Conservation (phyloP, 1,284 basidiomycete genomes). For the Naganishia albida region DNA sequence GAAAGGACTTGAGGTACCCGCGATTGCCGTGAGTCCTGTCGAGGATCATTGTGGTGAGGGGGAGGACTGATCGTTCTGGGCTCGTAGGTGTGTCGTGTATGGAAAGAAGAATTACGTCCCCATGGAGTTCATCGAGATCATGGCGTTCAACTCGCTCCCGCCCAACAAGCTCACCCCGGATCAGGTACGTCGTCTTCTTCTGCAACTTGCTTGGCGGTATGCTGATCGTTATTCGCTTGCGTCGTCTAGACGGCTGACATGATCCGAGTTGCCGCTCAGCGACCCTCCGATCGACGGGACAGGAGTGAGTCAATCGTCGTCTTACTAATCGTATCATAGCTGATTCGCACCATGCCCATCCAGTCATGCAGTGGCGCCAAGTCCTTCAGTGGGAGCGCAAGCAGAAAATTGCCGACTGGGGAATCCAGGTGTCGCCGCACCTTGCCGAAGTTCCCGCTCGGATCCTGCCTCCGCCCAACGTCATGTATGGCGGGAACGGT, state of each 20-base stretch:
- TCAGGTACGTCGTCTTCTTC: slow-evolving; percentile 26
- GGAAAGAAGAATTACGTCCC: slow-evolving; percentile 51
- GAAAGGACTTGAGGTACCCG: slow-evolving; percentile 46
- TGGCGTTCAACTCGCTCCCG: slow-evolving; percentile 49
- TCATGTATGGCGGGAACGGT: slow-evolving; percentile 44
- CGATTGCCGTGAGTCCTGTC: slow-evolving; percentile 41
- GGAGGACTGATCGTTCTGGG: no score
- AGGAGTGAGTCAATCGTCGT: background rate
- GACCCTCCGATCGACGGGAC: slow-evolving; percentile 47
- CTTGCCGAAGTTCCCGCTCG: slow-evolving; percentile 51
- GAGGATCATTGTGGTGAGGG: no score
- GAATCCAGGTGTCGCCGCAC: slow-evolving; percentile 47
- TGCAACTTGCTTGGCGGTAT: background rate
- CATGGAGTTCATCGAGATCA: slow-evolving; percentile 48
- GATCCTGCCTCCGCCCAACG: slow-evolving; percentile 46
- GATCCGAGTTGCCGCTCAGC: slow-evolving; percentile 54
- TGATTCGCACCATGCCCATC: background rate
- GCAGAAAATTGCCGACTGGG: slow-evolving; percentile 50
- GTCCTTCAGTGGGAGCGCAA: slow-evolving; percentile 45
- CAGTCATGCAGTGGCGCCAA: slow-evolving; percentile 46
- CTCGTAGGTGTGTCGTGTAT: slow-evolving; percentile 36
- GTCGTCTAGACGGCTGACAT: slow-evolving; percentile 46
- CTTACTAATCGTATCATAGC: no score
- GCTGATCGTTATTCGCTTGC: background rate
- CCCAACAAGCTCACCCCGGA: slow-evolving; percentile 46